Base-by-base conservation (phyloP, 2,329 filamentous ascomycete genomes). In the Lachnellula suecica region DNA sequence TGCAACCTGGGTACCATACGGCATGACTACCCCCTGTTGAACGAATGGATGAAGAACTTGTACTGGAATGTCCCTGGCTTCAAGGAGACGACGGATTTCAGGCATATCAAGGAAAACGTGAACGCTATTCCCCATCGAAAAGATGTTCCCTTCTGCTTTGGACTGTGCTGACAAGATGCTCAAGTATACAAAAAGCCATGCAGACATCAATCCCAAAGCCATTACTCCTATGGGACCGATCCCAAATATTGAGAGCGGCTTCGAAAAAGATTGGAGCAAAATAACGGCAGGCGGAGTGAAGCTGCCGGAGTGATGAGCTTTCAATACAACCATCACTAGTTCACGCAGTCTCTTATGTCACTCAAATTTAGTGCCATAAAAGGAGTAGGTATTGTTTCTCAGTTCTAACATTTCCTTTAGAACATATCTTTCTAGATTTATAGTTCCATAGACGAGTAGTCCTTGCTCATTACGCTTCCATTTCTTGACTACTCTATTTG, bases 211-310 rank as follows among this genome's bases (percentile, higher is more conserved):
- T 69, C 84, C 84, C 11, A 70, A 75, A 47, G 74, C 78, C 22
- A 96, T 97, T 66, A 94, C 90, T 20, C 92, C 93, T 1, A 70
- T 95, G 34, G 93, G 93, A 0, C 93, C 93, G 7, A 63, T 91
- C 66, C 92, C 92, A 44, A 79, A 96, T 73, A 85, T 97, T 57
- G 65, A 97, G 70, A 82, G 81, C 4, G 74, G 87, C 60, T 85
- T 87, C 35, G 81, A 93, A 63, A 90, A 96, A 73, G 90, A 63
- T 40, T 61, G 56, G 57, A 59, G 40, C 37, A 62, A 57, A 38
- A 31, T 63, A 25, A 54, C 45, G 23, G 43, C 42, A 43, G 62
- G 60, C 5, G 51, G 51, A 6, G 60, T 62, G 17, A 49, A 60
- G 31, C 42, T 62, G n/a, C 59, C 57, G n/a, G 44, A 15, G 29